These are phyloP conservation scores for Trichocomaceae sp. DNA, from an alignment of 2,329 filamentous ascomycete genomes.

Conservation along the genomic window DNA sequence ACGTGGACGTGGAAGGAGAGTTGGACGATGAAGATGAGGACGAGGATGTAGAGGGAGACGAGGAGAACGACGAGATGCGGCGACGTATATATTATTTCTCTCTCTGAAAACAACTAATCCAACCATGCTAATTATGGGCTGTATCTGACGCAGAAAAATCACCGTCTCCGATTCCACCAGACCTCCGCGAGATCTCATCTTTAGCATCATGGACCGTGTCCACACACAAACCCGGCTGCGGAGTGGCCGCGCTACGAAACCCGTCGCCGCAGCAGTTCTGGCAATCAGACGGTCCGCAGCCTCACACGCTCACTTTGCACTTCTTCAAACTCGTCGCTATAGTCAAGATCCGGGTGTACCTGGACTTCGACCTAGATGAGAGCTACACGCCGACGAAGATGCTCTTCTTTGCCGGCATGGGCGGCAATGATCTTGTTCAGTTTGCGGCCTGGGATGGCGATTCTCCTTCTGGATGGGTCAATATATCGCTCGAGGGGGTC, in stretches of 20 bases:
- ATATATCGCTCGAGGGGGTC: slow-evolving; percentile 65
- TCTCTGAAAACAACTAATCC: neutral
- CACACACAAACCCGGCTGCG: slow-evolving; percentile 56
- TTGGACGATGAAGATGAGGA: slow-evolving; percentile 15
- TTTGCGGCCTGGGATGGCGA: slow-evolving; percentile 75
- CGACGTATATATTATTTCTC: slow-evolving; percentile 20
- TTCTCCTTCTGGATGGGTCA: slow-evolving; percentile 81
- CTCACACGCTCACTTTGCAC: slow-evolving; percentile 58
- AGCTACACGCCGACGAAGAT: slow-evolving; percentile 96
- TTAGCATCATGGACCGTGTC: slow-evolving; percentile 62
- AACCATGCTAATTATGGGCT: neutral
- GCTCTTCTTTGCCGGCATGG: slow-evolving; percentile 78
- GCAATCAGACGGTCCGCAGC: slow-evolving; percentile 62
- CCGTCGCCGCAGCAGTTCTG: slow-evolving; percentile 54
- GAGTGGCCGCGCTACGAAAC: slow-evolving; percentile 53
- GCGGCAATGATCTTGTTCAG: slow-evolving; percentile 82
- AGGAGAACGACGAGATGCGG: slow-evolving; percentile 22
- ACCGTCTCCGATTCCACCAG: slow-evolving; percentile 32
- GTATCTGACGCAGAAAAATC: slow-evolving; percentile 24
- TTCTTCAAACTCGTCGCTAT: slow-evolving; percentile 51
- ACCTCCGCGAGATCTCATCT: slow-evolving; percentile 57
- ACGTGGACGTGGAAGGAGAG: slow-evolving; percentile 27
- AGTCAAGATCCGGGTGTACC: slow-evolving; percentile 49
- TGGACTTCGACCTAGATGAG: slow-evolving; percentile 90
- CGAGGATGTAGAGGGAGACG: slow-evolving; percentile 17